A percentile compares a stretch with the other conserved stretches of the same genome.
Evolutionary conservation across 1,284 basidiomycete species (phyloP).

Genomic region (Heterobasidion annosum): DNA sequence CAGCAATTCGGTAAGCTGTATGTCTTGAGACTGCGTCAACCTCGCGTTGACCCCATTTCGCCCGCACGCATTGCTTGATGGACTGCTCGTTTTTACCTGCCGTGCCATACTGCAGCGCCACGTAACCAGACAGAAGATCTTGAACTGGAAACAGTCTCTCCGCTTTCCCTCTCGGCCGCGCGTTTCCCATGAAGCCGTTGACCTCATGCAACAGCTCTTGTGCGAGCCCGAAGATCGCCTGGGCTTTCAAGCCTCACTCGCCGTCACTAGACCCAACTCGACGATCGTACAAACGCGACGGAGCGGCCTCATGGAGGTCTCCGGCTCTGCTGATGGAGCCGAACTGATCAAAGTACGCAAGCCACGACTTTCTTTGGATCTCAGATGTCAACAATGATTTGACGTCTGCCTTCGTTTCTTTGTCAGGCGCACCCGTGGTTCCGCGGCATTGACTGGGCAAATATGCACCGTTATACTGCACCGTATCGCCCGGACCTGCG

Average conservation of each 20-base stretch:
- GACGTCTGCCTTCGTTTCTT: not conserved
- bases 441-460: constrained; percentile 76
- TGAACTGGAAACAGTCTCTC: constrained; percentile 87
- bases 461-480: constrained; percentile 71
- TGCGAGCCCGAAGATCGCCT: constrained; percentile 94
- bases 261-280: constrained; percentile 68
- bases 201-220: constrained; percentile 80
- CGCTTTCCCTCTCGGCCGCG: constrained; percentile 81
- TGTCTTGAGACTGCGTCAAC: constrained; percentile 5
- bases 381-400: not conserved
- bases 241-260: constrained; percentile 63
- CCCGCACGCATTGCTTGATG: not conserved
- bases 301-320: constrained; percentile 58
- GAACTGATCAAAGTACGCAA: constrained; percentile 75
- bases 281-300: constrained; percentile 65
- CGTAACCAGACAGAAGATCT: constrained; percentile 84
- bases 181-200: constrained; percentile 79
- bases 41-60: not conserved
- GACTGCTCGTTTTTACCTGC: not conserved
- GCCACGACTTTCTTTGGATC: not conserved
- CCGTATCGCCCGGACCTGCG: constrained; percentile 84
- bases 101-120: constrained; percentile 48
- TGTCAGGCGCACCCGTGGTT: constrained; percentile 80
- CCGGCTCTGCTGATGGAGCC: constrained; percentile 55
- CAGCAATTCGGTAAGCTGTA: constrained; percentile 75